Base-by-base conservation (phyloP, 495 filamentous ascomycete genomes). In the Xylaria cubensis region DNA sequence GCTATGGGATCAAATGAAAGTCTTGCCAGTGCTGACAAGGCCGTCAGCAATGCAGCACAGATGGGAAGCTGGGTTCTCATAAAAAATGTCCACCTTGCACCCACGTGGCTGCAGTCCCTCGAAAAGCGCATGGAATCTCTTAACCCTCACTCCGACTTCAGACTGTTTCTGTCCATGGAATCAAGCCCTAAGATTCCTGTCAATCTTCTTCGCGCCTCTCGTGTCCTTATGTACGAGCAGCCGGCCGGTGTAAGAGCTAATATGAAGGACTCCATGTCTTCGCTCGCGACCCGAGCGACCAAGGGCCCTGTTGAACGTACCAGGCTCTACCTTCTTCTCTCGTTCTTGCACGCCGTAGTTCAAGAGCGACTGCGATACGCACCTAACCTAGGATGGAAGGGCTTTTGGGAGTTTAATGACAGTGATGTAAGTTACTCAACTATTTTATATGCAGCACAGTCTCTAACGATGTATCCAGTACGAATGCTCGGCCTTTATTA, bases 361-460 rank as follows among this genome's bases (percentile, higher is more conserved):
- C 96, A 99, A 81, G 96, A 99, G 80, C 86, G 96, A 75, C 86
- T 99, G 73, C 93, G 96, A 70, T 99, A 99, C 77, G 95, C 94
- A 24, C 97, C 96, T 2, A 96, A 88, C 64, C 87, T 99, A 68
- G 96, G 96, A 65, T 98, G 97, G 96, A 97, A 97, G 85, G 93
- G 94, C 69, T 97, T 97, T 87, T 99, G 96, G 96, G 96, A 99
- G 84, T 99, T 99, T 80, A 99, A 99, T 78, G 96, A 99, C 81
- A 97, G 95, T 74, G 96, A 99, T 82, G 95, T 98, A 89, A 92
- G 94, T 89, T 64, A 71, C 68, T 58, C 64, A 41, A 32, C 3
- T 44, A 41, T 55, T n/a, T 42, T 64, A 62, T 4, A 44, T 44
- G 15, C 26, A 72, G 65, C 32, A 51, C 32, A 48, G 59, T 48